phyloP scores from a whole-genome alignment of 108 stramenopile genomes.

The Cyclotella atomus region DNA sequence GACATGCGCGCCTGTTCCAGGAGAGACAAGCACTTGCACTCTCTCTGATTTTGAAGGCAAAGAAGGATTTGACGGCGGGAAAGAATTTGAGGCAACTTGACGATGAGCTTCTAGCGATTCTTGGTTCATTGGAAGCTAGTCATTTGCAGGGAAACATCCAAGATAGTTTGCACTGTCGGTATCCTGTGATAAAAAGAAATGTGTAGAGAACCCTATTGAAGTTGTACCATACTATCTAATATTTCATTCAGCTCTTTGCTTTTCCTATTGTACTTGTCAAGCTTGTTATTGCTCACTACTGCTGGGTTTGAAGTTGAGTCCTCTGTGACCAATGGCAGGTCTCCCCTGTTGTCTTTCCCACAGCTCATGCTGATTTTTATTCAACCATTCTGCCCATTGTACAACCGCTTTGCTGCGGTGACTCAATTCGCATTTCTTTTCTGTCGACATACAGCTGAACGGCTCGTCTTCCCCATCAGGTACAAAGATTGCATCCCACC shows the following conservation, averaged over 20 bases:
- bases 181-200: not conserved
- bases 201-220: no score
- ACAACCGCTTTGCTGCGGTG: constrained; percentile 91
- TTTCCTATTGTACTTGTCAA: no score
- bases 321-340: constrained; percentile 83
- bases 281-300: constrained; percentile 67
- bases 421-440: constrained; percentile 90
- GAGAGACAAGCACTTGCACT: constrained; percentile 9
- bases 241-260: not conserved
- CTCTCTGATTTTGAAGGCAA: constrained; percentile 26
- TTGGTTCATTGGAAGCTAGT: not conserved
- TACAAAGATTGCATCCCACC: constrained; percentile 98
- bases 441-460: constrained; percentile 92
- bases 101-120: constrained; percentile 6
- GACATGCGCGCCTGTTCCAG: constrained; percentile 18
- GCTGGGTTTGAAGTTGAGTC: constrained; percentile 75
- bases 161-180: not conserved
- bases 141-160: constrained; percentile 1
- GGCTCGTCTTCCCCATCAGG: constrained; percentile 85
- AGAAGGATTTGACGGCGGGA: constrained; percentile 25
- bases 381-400: constrained; percentile 81
- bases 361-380: constrained; percentile 71
- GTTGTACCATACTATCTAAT: not conserved
- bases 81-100: constrained; percentile 15
- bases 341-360: constrained; percentile 78